Conservation (phyloP, 352 stramenopile species). For the Phytophthora cajani region DNA sequence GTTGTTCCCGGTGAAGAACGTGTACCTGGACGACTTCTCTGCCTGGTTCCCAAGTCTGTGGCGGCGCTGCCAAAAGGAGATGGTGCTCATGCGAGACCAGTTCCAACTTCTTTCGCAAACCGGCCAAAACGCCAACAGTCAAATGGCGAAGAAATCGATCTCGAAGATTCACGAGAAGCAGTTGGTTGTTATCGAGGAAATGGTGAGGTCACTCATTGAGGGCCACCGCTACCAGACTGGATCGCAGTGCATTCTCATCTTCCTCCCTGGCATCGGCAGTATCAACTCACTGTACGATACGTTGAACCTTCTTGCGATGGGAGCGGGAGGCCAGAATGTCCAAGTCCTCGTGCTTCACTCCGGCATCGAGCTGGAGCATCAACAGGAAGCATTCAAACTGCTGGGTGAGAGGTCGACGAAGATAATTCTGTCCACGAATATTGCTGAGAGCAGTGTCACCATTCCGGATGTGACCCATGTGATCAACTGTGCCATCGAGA, state of each 20-base stretch:
- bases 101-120: slow-evolving; percentile 43
- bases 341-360: slow-evolving; percentile 75
- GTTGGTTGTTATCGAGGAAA: slow-evolving; percentile 58
- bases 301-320: slow-evolving; percentile 49
- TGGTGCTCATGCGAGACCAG: slow-evolving; percentile 50
- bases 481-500: slow-evolving; percentile 87
- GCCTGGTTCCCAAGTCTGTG: slow-evolving; percentile 52
- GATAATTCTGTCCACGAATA: slow-evolving; percentile 97
- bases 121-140: slow-evolving; percentile 47
- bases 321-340: slow-evolving; percentile 34
- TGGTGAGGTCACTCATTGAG: slow-evolving; percentile 67
- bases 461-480: slow-evolving; percentile 94
- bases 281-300: slow-evolving; percentile 91
- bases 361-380: slow-evolving; percentile 75
- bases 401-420: slow-evolving; percentile 72
- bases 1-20: slow-evolving; percentile 70
- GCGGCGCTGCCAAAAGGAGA: slow-evolving; percentile 45
- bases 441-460: slow-evolving; percentile 97
- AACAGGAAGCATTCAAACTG: slow-evolving; percentile 71
- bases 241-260: slow-evolving; percentile 93
- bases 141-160: slow-evolving; percentile 60
- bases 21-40: slow-evolving; percentile 65
- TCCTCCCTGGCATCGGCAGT: slow-evolving; percentile 94
- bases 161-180: slow-evolving; percentile 71
- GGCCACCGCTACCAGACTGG: slow-evolving; percentile 37